These are phyloP conservation scores for Venturia pyrina DNA, from an alignment of 2,329 filamentous ascomycete species.

Conservation along the genomic window DNA sequence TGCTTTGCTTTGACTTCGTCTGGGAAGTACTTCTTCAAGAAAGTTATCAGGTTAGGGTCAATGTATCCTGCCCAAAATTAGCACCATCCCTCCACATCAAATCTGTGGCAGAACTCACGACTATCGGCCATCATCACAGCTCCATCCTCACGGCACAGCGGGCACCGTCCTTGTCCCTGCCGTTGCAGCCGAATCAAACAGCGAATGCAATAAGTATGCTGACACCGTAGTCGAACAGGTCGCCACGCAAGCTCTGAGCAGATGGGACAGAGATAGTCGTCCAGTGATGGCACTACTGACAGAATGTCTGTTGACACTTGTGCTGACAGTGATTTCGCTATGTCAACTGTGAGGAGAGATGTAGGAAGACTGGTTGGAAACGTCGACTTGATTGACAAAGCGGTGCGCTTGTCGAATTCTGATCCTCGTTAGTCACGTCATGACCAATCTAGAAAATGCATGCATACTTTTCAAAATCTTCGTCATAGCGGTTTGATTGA, in stretches of 20 bases:
- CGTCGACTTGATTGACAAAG: conserved; percentile 54
- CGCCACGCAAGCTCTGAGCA: conserved; percentile 73
- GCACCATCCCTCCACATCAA: neutral
- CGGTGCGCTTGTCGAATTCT: conserved; percentile 83
- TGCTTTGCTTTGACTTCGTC: conserved; percentile 54
- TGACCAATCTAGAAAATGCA: neutral
- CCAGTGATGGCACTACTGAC: conserved; percentile 65
- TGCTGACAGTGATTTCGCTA: conserved; percentile 67
- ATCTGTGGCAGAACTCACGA: conserved; percentile 32
- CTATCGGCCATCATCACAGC: conserved; percentile 62
- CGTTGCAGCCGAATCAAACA: conserved; percentile 75
- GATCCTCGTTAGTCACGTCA: conserved; percentile 8
- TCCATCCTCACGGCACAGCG: conserved; percentile 59
- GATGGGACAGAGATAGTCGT: conserved; percentile 74
- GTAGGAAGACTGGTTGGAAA: conserved; percentile 53
- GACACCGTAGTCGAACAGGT: conserved; percentile 65
- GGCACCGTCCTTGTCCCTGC: conserved; percentile 57
- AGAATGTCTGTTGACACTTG: conserved; percentile 65
- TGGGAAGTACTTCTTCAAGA: conserved; percentile 67
- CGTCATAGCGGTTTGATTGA: conserved; percentile 64
- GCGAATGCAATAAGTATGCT: conserved; percentile 73
- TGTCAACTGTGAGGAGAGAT: conserved; percentile 49
- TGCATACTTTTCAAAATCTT: conserved; percentile 76
- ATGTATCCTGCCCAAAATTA: conserved; percentile 46
- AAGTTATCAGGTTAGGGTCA: conserved; percentile 57